phyloP scores from a whole-genome alignment of 1,139 yeast genomes.

The Blastobotrys arbuscula region DNA sequence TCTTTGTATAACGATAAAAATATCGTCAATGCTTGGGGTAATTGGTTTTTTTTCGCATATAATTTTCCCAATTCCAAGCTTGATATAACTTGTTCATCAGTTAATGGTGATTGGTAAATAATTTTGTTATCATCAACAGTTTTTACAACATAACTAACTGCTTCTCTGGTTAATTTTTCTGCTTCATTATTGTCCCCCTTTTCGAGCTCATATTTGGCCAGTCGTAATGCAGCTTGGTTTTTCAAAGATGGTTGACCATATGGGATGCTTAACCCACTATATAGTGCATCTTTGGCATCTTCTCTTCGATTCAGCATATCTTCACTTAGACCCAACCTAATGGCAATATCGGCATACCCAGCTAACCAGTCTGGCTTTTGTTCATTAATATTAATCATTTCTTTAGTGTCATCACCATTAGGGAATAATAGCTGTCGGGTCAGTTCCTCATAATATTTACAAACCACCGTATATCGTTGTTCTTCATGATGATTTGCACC shows the following conservation, averaged over 20 bases:
- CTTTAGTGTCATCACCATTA: constrained; percentile 16
- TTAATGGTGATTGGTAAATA: not conserved
- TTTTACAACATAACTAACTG: constrained; percentile 36
- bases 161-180: constrained; percentile 38
- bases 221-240: constrained; percentile 28
- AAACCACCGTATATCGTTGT: constrained; percentile 19
- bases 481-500: constrained; percentile 32
- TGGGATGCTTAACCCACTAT: constrained; percentile 30
- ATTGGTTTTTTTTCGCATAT: constrained; percentile 25
- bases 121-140: not conserved
- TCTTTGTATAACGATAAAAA: constrained; percentile 28
- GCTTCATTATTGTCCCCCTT: constrained; percentile 31
- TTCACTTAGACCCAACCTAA: constrained; percentile 34
- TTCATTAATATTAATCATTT: constrained; percentile 16
- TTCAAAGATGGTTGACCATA: constrained; percentile 28
- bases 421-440: constrained; percentile 23
- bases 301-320: constrained; percentile 23
- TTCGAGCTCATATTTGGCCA: constrained; percentile 23
- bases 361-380: constrained; percentile 36
- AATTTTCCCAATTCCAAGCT: constrained; percentile 31
- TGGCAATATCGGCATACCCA: constrained; percentile 37
- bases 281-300: constrained; percentile 32
- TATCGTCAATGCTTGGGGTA: constrained; percentile 29
- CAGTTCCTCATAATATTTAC: constrained; percentile 25
- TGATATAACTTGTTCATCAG: constrained; percentile 17